phyloP scores from a whole-genome alignment of 2,329 filamentous ascomycete species.

The Pseudonectria foliicola region DNA sequence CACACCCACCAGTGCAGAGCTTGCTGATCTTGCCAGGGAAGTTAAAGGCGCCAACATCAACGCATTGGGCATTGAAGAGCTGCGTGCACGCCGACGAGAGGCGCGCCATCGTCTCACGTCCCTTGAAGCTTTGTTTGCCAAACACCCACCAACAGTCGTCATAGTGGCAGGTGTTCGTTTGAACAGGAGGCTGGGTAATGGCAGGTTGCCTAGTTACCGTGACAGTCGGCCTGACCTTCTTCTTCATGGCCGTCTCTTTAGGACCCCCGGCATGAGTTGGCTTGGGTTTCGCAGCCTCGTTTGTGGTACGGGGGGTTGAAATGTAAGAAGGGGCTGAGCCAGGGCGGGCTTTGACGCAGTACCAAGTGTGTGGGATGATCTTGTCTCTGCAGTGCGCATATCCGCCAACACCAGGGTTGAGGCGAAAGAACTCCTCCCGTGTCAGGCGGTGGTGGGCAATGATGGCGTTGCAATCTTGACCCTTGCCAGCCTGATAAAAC shows the following conservation, averaged over 20 bases:
- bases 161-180: slow-evolving; percentile 3
- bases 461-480: slow-evolving; percentile 5
- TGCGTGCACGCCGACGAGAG: slow-evolving; percentile 5
- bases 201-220: too few species aligned
- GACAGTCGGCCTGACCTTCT: too few species aligned
- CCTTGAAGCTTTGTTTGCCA: slow-evolving; percentile 2
- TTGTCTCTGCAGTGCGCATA: slow-evolving; percentile 2
- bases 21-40: slow-evolving; percentile 7
- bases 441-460: slow-evolving; percentile 1
- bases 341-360: slow-evolving; percentile 13
- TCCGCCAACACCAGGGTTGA: slow-evolving; percentile 6
- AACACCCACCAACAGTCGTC: slow-evolving; percentile 10
- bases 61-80: slow-evolving; percentile 4
- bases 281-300: background rate
- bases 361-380: slow-evolving; percentile 7
- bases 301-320: slow-evolving; percentile 1
- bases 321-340: background rate
- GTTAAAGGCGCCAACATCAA: background rate
- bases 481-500: slow-evolving; percentile 3
- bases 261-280: background rate
- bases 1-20: slow-evolving; percentile 6
- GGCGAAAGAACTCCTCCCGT: slow-evolving; percentile 6
- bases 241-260: background rate
- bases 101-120: background rate
- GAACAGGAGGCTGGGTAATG: too few species aligned